Conservation (phyloP, 371 early-diverging fungal genomes). For the Mucor circinelloides region DNA sequence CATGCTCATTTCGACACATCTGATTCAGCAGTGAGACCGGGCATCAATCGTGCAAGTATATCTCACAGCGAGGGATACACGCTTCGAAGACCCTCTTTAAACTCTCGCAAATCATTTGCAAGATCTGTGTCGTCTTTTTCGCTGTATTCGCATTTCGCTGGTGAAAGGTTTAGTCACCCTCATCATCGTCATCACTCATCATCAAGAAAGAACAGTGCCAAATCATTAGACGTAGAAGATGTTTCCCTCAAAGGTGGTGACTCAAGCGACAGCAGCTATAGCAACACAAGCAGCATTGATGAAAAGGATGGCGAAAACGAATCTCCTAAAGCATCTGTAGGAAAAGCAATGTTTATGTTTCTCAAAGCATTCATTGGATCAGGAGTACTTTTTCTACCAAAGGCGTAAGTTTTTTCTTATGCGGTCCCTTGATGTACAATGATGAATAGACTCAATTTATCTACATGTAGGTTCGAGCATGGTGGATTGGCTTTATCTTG, state of each 20-base stretch:
- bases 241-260: not conserved
- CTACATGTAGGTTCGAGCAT: conserved; percentile 24
- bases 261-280: not conserved
- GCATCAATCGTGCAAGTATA: conserved; percentile 4
- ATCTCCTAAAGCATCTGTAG: conserved; percentile 54
- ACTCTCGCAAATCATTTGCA: conserved; percentile 21
- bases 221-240: not conserved
- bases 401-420: conserved; percentile 52
- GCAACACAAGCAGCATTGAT: not conserved
- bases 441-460: not conserved
- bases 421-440: not conserved
- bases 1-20: conserved; percentile 10
- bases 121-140: conserved; percentile 33
- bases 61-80: conserved; percentile 16
- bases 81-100: conserved; percentile 6
- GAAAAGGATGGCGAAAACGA: conserved; percentile 1
- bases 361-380: conserved; percentile 80
- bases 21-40: not conserved
- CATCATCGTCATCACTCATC: not conserved
- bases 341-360: conserved; percentile 76
- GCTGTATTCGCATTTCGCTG: conserved; percentile 34
- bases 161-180: conserved; percentile 26
- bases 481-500: conserved; percentile 35
- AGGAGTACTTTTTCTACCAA: conserved; percentile 67
- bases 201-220: not conserved